Evolutionary conservation across 768 basidiomycete genomes (phyloP).

Genomic region (Xerocomellus amylosporus): DNA sequence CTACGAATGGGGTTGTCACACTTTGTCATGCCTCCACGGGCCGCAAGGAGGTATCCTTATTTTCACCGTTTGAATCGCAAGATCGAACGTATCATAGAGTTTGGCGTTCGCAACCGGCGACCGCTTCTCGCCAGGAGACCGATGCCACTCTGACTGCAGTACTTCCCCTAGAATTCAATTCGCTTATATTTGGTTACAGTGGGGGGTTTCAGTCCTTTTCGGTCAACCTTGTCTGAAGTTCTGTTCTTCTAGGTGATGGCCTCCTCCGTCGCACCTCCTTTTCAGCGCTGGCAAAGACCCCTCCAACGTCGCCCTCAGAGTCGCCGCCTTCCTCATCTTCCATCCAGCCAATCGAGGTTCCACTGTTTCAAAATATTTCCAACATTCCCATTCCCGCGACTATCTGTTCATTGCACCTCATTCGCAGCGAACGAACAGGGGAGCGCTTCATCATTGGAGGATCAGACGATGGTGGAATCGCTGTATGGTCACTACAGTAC

Average conservation of each 20-base stretch:
- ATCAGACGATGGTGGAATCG: slow-evolving; percentile 73
- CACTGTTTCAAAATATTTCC: slow-evolving; percentile 39
- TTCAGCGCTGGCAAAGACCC: slow-evolving; percentile 30
- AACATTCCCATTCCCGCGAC: slow-evolving; percentile 46
- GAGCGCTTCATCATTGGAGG: slow-evolving; percentile 71
- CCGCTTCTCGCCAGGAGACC: neutral
- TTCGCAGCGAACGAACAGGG: slow-evolving; percentile 56
- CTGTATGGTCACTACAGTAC: slow-evolving; percentile 68
- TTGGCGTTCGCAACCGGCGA: slow-evolving; percentile 19
- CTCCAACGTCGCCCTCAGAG: neutral
- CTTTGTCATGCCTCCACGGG: slow-evolving; percentile 19
- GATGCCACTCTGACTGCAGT: slow-evolving; percentile 35
- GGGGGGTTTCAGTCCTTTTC: slow-evolving; percentile 17
- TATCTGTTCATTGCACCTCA: slow-evolving; percentile 46
- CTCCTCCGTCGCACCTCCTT: slow-evolving; percentile 46
- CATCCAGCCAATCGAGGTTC: neutral
- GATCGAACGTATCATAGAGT: slow-evolving; percentile 11
- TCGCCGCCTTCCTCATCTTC: slow-evolving; percentile 2
- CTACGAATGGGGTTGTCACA: slow-evolving; percentile 15
- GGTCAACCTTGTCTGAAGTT: neutral
- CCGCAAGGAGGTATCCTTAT: slow-evolving; percentile 20
- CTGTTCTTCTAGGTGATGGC: slow-evolving; percentile 47
- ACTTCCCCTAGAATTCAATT: slow-evolving; percentile 56
- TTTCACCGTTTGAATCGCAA: slow-evolving; percentile 6
- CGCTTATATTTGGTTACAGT: slow-evolving; percentile 67